Evolutionary conservation across 345 rosid species (phyloP).

Genomic region (Lepidium aucheri): DNA sequence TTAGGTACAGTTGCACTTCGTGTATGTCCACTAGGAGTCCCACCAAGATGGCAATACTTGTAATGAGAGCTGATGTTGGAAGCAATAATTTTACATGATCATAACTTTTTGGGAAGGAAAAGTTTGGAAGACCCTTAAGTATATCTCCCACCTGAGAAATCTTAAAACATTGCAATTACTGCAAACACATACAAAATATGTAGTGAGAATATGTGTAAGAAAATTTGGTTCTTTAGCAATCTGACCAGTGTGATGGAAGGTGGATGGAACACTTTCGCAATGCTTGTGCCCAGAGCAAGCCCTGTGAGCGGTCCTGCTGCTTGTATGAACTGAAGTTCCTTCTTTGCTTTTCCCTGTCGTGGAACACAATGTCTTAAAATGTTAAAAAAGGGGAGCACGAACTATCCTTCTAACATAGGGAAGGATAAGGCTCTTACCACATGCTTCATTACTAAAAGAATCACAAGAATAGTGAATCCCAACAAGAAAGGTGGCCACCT

Average conservation of each 20-base stretch:
- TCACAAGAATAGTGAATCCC: slow-evolving; percentile 73
- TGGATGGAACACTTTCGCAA: slow-evolving; percentile 69
- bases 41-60: slow-evolving; percentile 98
- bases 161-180: not conserved
- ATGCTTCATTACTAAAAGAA: slow-evolving; percentile 78
- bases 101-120: slow-evolving; percentile 69
- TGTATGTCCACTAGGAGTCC: slow-evolving; percentile 24
- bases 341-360: slow-evolving; percentile 83
- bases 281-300: slow-evolving; percentile 65
- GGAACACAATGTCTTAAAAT: slow-evolving; percentile 14
- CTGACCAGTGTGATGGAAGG: slow-evolving; percentile 84
- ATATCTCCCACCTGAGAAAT: slow-evolving; percentile 83
- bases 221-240: not conserved
- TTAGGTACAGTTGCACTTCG: slow-evolving; percentile 3
- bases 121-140: slow-evolving; percentile 90
- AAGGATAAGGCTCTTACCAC: slow-evolving; percentile 45
- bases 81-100: slow-evolving; percentile 53
- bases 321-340: slow-evolving; percentile 63
- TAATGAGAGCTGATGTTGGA: slow-evolving; percentile 86
- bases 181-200: not conserved
- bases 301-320: slow-evolving; percentile 97
- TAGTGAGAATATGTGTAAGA: not conserved
- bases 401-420: not conserved
- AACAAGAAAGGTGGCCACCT: slow-evolving; percentile 95
- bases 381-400: not conserved